Evolutionary conservation across 106 monocot species (phyloP), one percentile per base, ranked within the genome.

Genomic region (Alisma plantagoaquatica): DNA sequence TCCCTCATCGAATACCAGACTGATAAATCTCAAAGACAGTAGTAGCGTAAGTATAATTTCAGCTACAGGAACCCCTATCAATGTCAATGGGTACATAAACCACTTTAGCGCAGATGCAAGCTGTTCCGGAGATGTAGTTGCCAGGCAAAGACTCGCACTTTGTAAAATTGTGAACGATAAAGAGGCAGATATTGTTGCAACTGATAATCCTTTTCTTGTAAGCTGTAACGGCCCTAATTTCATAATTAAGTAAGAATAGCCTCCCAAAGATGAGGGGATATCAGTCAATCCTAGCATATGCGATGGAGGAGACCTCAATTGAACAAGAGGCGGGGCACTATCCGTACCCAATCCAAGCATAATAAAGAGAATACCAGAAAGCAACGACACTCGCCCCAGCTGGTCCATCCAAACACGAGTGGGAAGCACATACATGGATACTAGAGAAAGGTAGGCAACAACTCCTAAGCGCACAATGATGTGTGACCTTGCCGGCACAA

Each of bases 11-110:
- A 98, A 90, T 15, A 90, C 90, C 10, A 98, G 68, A 82, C 69
- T 98, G 65, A 98, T 90, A 74, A 98, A 98, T 61, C 98, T 81
- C 69, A 98, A 57, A n/a, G 98, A 98, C 44, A 98, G 98, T 43
- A 98, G 76, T 2, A 98, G 69, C 42, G 98, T 98, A 31, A 98
- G 82, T 59, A 79, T 82, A 53, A 90, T 84, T 75, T 98, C 98
- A 61, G 85, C 32, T 23, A 98, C 77, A n/a, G 98, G 90, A 55
- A 75, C 98, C 32, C 85, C 77, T 64, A 90, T 46, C 21, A 47
- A 29, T 20, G 53, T 54, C 49, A 98, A 70, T 41, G 90, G 98
- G 64, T 31, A 41, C 85, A 98, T 85, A 66, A 98, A 86, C 98
- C 98, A 98, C 58, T 54, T 33, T 11, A 98, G 51, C 26, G 90